Evolutionary conservation across 1,284 basidiomycete genomes (phyloP), one percentile per base, ranked within the genome.

Genomic region (Uromyces viciae-fabae): DNA sequence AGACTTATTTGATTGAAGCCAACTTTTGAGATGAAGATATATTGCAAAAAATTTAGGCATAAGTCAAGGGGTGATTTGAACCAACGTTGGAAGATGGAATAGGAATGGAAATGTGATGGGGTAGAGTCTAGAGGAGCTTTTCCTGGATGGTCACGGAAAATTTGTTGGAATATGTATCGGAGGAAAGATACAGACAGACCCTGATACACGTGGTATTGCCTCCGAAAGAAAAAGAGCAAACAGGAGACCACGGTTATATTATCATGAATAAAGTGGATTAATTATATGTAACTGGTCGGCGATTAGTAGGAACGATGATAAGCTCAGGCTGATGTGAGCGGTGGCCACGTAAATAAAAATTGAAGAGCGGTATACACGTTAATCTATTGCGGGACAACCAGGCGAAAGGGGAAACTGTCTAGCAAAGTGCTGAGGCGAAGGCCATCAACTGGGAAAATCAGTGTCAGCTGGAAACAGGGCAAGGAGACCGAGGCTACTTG

Each of bases 221-320:
- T 71, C 11, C 11, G 68, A 43, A 43, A 71, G 43, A 71, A 49
- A 43, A 42, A 31, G 14, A 52, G 68, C 22, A 31, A 71, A 71
- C 40, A 52, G 43, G 68, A 71, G 68, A 28, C 68, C n/a, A 43
- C 7, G 31, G 49, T 43, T 49, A 43, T n/a, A 36, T 42, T 38
- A 71, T n/a, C n/a, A n/a, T n/a, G n/a, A n/a, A n/a, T n/a, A n/a
- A n/a, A n/a, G n/a, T n/a, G n/a, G n/a, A n/a, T n/a, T n/a, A 71
- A 19, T 71, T 49, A 25, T 43, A 40, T 71, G 68, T 71, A 43
- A 52, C 68, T 71, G 49, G 68, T 71, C 68, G 68, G 68, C 42
- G 68, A 71, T 71, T 71, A 43, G 68, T 25, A 71, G 68, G 68
- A 71, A 43, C 33, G 62, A 66, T 33, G n/a, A 71, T 71, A 14